Evolutionary conservation across 345 rosid genomes (phyloP), one percentile per base, ranked within the genome.

Genomic region (Garcia nutans): DNA sequence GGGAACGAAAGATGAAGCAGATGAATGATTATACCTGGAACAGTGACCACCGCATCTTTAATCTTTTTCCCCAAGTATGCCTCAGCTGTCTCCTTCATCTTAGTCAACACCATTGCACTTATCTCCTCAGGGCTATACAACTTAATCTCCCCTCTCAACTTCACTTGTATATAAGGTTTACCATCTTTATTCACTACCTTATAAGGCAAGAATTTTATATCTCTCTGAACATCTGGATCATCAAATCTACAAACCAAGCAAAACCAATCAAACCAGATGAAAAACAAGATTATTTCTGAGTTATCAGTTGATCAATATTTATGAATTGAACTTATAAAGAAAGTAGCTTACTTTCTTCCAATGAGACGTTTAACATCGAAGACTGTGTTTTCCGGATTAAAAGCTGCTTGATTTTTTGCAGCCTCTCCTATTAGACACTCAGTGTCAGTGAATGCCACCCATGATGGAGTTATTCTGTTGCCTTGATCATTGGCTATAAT

Each of bases 401-500:
- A 64, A 65, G 81, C 67, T 52, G 76, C 76, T 65, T 78, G 80
- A 47, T 78, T 78, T 61, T 78, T 78, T 9, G 81, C 72, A 64
- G 72, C 61, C 57, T 72, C 72, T 66, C 93, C 93, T 6, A 91
- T 86, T 52, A 89, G 85, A 79, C 90, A 88, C 77, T 91, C 89
- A 0, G 84, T 79, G 37, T 87, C 93, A 28, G 93, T 85, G 77
- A 88, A 90, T 1, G 93, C 91, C 50, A 89, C 93, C 91, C 91
- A 86, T 0, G 93, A 88, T 26, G 93, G 91, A 67, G 90, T 89
- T 68, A 88, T 87, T 73, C 93, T 80, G 81, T 88, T 88, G 2
- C 89, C 91, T 65, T 88, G 89, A 83, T 89, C 89, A 76, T 89
- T 89, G 60, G 93, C 91, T 79, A 88, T 78, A 49, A 89, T 86